Evolutionary conservation across 345 rosid genomes (phyloP).

Genomic region (Microthlaspi erraticum): DNA sequence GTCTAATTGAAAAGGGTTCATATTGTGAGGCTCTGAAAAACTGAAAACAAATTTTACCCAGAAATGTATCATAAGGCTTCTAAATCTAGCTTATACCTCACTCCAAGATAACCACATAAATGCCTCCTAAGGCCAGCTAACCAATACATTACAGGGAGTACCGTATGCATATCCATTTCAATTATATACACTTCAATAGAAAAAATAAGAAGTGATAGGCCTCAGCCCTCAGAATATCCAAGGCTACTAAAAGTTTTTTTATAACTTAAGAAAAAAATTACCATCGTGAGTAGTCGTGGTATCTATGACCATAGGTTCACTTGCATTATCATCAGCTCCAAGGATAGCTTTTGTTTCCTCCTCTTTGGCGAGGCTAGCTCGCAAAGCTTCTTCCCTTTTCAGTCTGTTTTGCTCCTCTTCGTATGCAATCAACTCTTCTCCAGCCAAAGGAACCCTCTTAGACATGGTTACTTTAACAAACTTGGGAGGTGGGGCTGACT

Average conservation of each 20-base stretch:
- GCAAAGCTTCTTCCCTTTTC: conserved; percentile 88
- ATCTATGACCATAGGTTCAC: conserved; percentile 90
- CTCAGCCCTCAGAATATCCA: neutral
- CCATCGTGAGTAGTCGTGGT: conserved; percentile 68
- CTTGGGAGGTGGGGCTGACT: conserved; percentile 99
- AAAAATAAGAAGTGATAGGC: neutral
- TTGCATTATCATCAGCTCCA: conserved; percentile 58
- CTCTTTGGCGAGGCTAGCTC: conserved; percentile 83
- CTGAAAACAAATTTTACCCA: neutral
- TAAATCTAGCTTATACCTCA: conserved; percentile 16
- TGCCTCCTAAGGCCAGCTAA: conserved; percentile 28
- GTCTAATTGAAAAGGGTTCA: conserved; percentile 13
- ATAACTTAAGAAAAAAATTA: conserved; percentile 36
- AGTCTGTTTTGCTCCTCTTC: conserved; percentile 94
- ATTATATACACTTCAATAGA: conserved; percentile 5
- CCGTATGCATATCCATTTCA: conserved; percentile 12
- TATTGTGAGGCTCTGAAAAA: conserved; percentile 19
- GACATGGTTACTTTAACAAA: conserved; percentile 95
- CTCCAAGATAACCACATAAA: neutral
- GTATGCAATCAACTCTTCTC: conserved; percentile 94
- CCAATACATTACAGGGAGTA: conserved; percentile 27
- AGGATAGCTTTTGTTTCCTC: conserved; percentile 74
- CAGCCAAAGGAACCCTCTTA: conserved; percentile 94
- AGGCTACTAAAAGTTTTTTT: conserved; percentile 9
- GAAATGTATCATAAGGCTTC: conserved; percentile 25